A percentile compares a stretch with the other conserved stretches of the same genome.
Evolutionary conservation across 805 yeast species (phyloP).

Genomic region (Middelhovenomyces tepae): DNA sequence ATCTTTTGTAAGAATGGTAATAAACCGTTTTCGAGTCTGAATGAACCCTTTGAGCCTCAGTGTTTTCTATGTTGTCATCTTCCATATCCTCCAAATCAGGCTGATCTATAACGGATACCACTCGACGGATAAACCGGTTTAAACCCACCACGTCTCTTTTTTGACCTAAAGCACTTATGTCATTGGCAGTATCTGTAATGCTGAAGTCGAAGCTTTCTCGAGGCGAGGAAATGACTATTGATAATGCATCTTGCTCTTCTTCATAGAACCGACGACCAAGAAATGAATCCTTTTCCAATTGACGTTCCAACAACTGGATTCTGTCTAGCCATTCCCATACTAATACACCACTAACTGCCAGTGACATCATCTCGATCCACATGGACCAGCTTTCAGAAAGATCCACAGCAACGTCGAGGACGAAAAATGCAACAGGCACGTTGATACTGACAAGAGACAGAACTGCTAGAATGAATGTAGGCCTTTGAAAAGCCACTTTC

Average conservation of each 20-base stretch:
- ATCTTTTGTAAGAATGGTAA: constrained; percentile 5
- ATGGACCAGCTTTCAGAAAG: constrained; percentile 13
- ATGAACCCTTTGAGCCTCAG: no score
- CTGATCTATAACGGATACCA: no score
- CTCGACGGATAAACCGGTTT: no score
- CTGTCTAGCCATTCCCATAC: constrained; percentile 18
- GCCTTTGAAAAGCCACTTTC: constrained; percentile 11
- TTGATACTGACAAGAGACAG: constrained; percentile 11
- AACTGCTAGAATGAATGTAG: constrained; percentile 10
- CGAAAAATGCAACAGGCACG: constrained; percentile 14
- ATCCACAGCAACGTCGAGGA: constrained; percentile 14
- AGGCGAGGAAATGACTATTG: no score
- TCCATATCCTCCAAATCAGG: no score
- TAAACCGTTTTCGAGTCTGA: no score
- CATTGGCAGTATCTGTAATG: no score
- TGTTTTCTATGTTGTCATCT: no score
- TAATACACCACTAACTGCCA: constrained; percentile 12
- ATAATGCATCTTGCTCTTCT: constrained; percentile 11
- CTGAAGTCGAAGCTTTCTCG: no score
- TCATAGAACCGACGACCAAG: constrained; percentile 15
- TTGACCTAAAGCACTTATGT: no score
- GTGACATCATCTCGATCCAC: constrained; percentile 8
- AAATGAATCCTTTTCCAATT: constrained; percentile 11
- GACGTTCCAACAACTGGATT: constrained; percentile 11
- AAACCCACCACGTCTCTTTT: no score